Base-by-base conservation (phyloP, 2,329 filamentous ascomycete genomes). In the Lachnellula subtilissima region DNA sequence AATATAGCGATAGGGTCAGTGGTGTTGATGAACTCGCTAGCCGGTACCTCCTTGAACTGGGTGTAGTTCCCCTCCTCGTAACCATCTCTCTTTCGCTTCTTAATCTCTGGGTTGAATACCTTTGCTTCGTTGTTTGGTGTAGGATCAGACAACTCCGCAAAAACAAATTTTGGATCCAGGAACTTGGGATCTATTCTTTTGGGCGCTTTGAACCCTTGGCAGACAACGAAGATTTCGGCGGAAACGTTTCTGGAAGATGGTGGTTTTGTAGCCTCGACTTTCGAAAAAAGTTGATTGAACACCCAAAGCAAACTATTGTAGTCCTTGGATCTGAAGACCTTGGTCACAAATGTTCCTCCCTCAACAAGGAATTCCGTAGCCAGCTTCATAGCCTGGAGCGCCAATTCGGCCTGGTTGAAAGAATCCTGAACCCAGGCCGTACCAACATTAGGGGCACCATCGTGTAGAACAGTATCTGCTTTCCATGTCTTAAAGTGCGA, bases 161-260 rank as follows among this genome's bases (percentile, higher is more conserved):
- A 99, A 32, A 97, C 94, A 55, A 88, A 84, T 62, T 85, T 85
- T 5, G 94, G 85, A 68, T 99, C 94, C 52, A 99, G 78, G 71
- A 99, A 95, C 64, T 89, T 89, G 9, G 93, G 91, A 68, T 99
- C 94, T 57, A 99, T 84, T 61, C 85, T 83, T 75, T 97, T 97
- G 3, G 94, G 94, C 0, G 93, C 93, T 75, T 97, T 97, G 79
- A 85, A 99, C 19, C 93, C 94, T 63, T 87, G 85, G 74, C 93
- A 97, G 36, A 99, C 94, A 61, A 97, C 93, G 77, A 99, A 99
- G 42, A 97, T 97, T 78, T 99, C 94, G 63, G 94, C 94, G 7
- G 91, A 97, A 52, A 99, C 93, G 68, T 96, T 97, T 77, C 94
- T 83, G 8, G 91, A 96, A 0, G 91, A 96, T 0, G 94, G 94